These are phyloP conservation scores for Plenodomus biglobosus DNA, from an alignment of 2,329 filamentous ascomycete species.

Conservation along the genomic window DNA sequence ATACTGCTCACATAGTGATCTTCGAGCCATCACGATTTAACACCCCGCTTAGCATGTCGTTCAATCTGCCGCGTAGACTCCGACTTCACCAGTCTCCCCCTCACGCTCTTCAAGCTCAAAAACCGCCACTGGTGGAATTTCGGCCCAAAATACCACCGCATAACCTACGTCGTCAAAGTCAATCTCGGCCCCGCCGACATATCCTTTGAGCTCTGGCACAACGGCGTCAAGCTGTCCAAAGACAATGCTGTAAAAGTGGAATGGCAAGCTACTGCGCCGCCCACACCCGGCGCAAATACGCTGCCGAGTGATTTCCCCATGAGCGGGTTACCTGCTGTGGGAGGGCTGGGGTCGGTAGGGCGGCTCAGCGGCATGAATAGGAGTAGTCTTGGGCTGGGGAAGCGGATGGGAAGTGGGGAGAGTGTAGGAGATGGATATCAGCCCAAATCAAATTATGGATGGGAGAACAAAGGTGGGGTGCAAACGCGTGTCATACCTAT, in stretches of 20 bases:
- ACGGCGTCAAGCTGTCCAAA: constrained; percentile 21
- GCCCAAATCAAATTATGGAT: neutral
- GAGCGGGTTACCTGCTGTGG: too few relatives aligned
- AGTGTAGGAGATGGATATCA: neutral
- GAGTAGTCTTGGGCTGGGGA: neutral
- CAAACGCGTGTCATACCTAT: neutral
- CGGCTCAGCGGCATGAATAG: neutral
- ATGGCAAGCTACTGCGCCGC: constrained; percentile 18
- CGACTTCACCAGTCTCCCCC: constrained; percentile 17
- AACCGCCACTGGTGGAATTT: constrained; percentile 27
- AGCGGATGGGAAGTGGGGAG: neutral
- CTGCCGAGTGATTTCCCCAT: neutral
- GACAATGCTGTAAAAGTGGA: constrained; percentile 26
- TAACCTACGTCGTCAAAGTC: constrained; percentile 21
- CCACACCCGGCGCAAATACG: neutral
- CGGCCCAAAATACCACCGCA: constrained; percentile 21
- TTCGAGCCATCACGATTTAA: neutral
- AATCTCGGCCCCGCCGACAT: constrained; percentile 23
- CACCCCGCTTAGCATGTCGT: constrained; percentile 13
- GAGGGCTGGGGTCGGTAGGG: too few relatives aligned
- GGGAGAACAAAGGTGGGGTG: neutral
- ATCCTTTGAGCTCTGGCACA: constrained; percentile 24
- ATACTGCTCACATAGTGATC: too few relatives aligned
- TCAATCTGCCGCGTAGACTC: constrained; percentile 22
- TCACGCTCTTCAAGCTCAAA: constrained; percentile 22